Evolutionary conservation across 805 yeast genomes (phyloP).

Genomic region (Lachancea cidri): DNA sequence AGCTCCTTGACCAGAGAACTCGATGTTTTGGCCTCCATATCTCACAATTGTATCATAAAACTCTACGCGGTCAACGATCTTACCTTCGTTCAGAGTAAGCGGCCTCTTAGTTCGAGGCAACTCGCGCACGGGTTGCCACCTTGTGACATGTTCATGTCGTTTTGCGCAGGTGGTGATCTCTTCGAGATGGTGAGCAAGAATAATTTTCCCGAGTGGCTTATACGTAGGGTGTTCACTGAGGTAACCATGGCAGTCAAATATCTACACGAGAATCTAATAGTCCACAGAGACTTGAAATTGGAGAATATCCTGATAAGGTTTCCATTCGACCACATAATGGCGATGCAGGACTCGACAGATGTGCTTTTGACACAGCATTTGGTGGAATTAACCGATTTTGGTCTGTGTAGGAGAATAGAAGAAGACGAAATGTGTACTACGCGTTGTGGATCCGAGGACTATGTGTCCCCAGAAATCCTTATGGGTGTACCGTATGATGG

Average conservation of each 20-base stretch:
- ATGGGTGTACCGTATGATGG: conserved; percentile 93
- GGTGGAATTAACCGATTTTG: conserved; percentile 78
- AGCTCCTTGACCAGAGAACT: conserved; percentile 69
- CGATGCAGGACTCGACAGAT: conserved; percentile 16
- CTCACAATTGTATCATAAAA: conserved; percentile 67
- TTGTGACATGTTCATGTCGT: conserved; percentile 60
- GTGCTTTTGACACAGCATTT: conserved; percentile 31
- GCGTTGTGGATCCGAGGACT: conserved; percentile 94
- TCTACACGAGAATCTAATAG: conserved; percentile 61
- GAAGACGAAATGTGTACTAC: conserved; percentile 65
- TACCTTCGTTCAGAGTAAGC: conserved; percentile 18
- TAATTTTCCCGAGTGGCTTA: conserved; percentile 42
- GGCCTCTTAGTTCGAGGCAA: conserved; percentile 23
- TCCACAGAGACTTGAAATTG: conserved; percentile 88
- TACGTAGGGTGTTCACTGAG: conserved; percentile 66
- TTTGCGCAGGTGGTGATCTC: conserved; percentile 81
- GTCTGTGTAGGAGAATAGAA: conserved; percentile 68
- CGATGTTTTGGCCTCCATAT: conserved; percentile 48
- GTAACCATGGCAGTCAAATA: conserved; percentile 63
- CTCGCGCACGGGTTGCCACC: conserved; percentile 22
- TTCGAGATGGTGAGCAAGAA: conserved; percentile 55
- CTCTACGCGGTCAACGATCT: conserved; percentile 45
- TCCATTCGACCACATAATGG: conserved; percentile 31
- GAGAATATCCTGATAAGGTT: conserved; percentile 67
- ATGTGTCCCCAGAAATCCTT: conserved; percentile 88